These are phyloP conservation scores for Cyclotella sp. DNA, from an alignment of 108 stramenopile genomes.

Conservation along the genomic window DNA sequence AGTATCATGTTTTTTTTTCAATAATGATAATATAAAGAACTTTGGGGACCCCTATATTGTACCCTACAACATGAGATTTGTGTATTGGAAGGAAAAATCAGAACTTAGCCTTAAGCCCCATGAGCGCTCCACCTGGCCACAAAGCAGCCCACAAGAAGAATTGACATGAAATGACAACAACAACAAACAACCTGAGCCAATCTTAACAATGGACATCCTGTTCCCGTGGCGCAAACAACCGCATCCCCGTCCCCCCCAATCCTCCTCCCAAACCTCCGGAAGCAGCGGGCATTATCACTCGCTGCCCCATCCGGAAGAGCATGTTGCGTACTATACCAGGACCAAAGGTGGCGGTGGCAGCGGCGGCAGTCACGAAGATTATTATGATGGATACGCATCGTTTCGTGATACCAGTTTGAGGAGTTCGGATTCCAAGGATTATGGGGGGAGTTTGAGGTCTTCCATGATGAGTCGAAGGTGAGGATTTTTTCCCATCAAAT, in stretches of 20 bases:
- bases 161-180: not conserved
- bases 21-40: no score
- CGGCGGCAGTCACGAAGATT: not conserved
- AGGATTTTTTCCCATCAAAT: not conserved
- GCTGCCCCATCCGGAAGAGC: conserved; percentile 39
- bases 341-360: not conserved
- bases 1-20: no score
- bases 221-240: conserved; percentile 40
- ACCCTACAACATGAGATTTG: no score
- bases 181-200: not conserved
- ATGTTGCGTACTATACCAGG: not conserved
- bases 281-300: conserved; percentile 20
- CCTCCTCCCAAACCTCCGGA: not conserved
- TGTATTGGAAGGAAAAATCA: no score
- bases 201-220: conserved; percentile 32
- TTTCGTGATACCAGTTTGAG: not conserved
- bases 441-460: conserved; percentile 1
- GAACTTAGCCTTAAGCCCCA: no score
- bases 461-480: conserved; percentile 9
- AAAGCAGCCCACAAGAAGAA: no score
- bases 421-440: conserved; percentile 2
- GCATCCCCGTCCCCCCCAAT: not conserved
- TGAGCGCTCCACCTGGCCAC: not conserved
- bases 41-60: no score
- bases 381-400: no score